Evolutionary conservation across 2,329 filamentous ascomycete genomes (phyloP).

Genomic region (Aspergillus melleus): DNA sequence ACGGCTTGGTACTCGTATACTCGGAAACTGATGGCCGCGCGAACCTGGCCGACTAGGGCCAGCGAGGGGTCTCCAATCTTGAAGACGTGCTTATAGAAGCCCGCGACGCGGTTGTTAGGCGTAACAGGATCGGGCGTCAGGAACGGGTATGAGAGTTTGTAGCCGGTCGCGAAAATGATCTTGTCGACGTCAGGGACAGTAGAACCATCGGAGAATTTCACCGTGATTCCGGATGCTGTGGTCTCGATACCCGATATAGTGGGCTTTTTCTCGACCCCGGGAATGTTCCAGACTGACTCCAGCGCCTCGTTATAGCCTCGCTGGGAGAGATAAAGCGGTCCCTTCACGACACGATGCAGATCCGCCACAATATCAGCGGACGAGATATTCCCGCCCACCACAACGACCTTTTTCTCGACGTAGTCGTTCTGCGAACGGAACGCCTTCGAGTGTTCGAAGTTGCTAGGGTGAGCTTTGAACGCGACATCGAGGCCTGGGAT

Average conservation of each 20-base stretch:
- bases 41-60: constrained; percentile 30
- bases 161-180: neutral
- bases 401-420: constrained; percentile 31
- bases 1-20: constrained; percentile 35
- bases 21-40: constrained; percentile 29
- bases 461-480: constrained; percentile 10
- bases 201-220: neutral
- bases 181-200: neutral
- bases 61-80: constrained; percentile 29
- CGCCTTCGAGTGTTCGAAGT: constrained; percentile 41
- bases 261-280: neutral
- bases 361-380: constrained; percentile 28
- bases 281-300: neutral
- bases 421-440: constrained; percentile 39
- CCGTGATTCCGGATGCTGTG: neutral
- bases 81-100: constrained; percentile 35
- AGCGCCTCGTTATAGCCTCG: neutral
- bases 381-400: constrained; percentile 32
- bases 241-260: neutral
- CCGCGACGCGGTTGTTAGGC: constrained; percentile 24
- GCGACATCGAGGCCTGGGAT: constrained; percentile 37
- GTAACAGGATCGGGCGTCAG: constrained; percentile 23
- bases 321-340: neutral
- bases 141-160: constrained; percentile 5
- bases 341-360: neutral